Evolutionary conservation across 805 yeast genomes (phyloP), one percentile per base, ranked within the genome.

Genomic region (Candida lessepsii): DNA sequence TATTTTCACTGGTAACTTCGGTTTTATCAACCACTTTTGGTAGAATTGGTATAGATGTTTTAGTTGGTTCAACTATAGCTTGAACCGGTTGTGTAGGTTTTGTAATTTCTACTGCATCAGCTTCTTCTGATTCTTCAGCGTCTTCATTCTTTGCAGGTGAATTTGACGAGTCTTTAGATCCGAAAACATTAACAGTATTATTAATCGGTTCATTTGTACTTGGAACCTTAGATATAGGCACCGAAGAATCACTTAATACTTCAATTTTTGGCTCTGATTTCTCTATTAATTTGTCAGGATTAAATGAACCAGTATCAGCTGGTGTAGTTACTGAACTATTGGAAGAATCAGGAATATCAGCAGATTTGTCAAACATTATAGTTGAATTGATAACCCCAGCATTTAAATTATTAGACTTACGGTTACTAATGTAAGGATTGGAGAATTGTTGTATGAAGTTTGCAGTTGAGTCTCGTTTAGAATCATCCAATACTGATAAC

Each of bases 321-420:
- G 44, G 49, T 9, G 47, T 43, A 8, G 42, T 40, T 4, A 39
- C 37, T 10, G 46, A 46, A 25, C 47, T 47, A 24, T 37, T 38
- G 2, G 40, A 40, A 3, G 47, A 43, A 7, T 38, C 50, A 9
- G 50, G 47, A n/a, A 37, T 32, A 15, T 44, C 46, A 9, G 15
- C 34, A 2, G 48, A 41, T 42, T 58, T 56, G 35, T 60, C 65
- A 41, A 57, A 65, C 14, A 60, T 52, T 9, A 65, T 56, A 2
- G 73, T 63, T 31, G 61, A 63, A 29, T 54, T 52, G 13, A 69
- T 67, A 29, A 65, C 70, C 36, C 60, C 59, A 9, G 71, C 70
- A 10, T 59, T 61, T n/a, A 58, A 36, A 13, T n/a, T 19, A 10
- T 44, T 38, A 18, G 24, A 17, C 37, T 35, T 48, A 36, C 38